Evolutionary conservation across 225 moss, liverwort and hornwort genomes (phyloP), one percentile per base, ranked within the genome.

Genomic region (Physcomitrellopsis africana): DNA sequence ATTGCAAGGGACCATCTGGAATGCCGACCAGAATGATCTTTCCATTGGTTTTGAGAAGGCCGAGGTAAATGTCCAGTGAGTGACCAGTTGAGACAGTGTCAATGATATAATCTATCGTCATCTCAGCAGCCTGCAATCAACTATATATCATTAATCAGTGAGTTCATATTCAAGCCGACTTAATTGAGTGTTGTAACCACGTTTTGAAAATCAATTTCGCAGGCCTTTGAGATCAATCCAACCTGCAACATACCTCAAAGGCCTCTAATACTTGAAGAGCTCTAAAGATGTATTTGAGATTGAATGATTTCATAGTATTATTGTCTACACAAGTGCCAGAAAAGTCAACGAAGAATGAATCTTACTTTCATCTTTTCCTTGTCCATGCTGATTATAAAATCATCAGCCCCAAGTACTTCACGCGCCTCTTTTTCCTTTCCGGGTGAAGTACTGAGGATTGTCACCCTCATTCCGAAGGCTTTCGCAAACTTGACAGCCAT

Each of bases 401-500:
- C 57, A 43, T 95, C 86, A 1, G 85, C 92, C 7, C 82, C 81
- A 0, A 94, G 79, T 1, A 82, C 13, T 9, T 86, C 60, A 0
- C 70, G 83, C 0, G 92, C 92, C 75, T 91, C 86, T 5, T 81
- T 77, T 58, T 92, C 89, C 46, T 92, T 92, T 5, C 19, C 44
- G 4, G 80, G 55, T 1, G 91, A 92, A 8, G 87, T 91, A 20
- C 94, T 95, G 68, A 95, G 75, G 0, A 92, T 67, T 11, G 92
- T 94, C 66, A 87, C 87, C 45, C 84, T 76, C 85, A 89, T 68
- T 1, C 90, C 92, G 4, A 88, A 83, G 7, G 95, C 83, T 64
- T 89, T 95, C 22, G 89, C 92, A 24, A 91, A 82, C 63, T 88
- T 69, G 24, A 78, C 83, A 1, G 94, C 94, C 77, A 91, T 79